Base-by-base conservation (phyloP, 2,329 filamentous ascomycete species). In the Claviceps digitariae region DNA sequence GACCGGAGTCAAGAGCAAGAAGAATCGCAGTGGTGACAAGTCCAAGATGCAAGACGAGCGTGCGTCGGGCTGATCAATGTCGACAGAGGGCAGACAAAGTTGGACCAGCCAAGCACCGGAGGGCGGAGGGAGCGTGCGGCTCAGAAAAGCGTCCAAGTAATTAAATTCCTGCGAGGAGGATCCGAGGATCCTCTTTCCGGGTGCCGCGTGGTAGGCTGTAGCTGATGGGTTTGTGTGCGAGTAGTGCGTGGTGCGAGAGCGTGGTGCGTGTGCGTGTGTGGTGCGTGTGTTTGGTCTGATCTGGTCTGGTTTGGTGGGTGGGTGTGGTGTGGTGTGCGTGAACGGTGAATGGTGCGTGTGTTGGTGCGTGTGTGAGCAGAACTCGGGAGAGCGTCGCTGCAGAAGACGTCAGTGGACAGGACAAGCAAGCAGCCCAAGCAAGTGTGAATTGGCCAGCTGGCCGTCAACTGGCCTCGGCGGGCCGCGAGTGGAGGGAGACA, bases 131-230 rank as follows among this genome's bases (percentile, higher is more conserved):
- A n/a, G n/a, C n/a, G 48, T 34, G 53, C 34, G 54, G 31, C 48
- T 44, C 41, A 25, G 31, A 6, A 6, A 44, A 51, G 50, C 48
- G 50, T 52, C 47, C n/a, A 36, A 48, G 43, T 48, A 49, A 31
- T 51, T 51, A 53, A 53, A 53, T 51, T 51, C 50, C 51, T 53
- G 54, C 54, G 54, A 51, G 51, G 44, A 55, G 38, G 51, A 48
- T 50, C 51, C 54, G n/a, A n/a, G n/a, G n/a, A n/a, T n/a, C 9
- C 44, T 53, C 43, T 29, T 44, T 29, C 27, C 27, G 27, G 5
- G 27, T 29, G 9, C 47, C 47, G 40, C 40, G 29, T 13, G 44
- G 48, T 27, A 34, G n/a, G 45, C 25, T 6, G 27, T 41, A 2
- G 27, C 27, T 29, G 27, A 29, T 29, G 27, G 27, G 5, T 29